These are phyloP conservation scores for Torulaspora microellipsoides DNA, from an alignment of 805 yeast genomes.

Conservation along the genomic window DNA sequence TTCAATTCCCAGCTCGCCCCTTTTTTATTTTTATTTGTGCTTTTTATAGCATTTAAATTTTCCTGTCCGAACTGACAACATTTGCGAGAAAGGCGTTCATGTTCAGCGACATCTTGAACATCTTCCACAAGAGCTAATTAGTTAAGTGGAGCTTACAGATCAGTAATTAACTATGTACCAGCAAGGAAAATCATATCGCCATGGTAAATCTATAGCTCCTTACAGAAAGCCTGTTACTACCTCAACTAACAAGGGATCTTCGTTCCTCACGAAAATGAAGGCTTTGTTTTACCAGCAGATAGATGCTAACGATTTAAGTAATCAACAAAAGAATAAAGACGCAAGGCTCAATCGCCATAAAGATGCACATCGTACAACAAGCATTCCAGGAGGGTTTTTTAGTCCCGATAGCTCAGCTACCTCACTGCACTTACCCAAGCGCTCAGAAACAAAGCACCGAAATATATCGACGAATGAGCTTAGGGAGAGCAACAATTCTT, in stretches of 20 bases:
- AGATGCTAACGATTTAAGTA: neutral
- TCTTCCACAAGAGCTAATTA: too few relatives aligned
- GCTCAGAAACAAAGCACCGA: neutral
- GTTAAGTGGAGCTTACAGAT: too few relatives aligned
- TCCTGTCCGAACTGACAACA: too few relatives aligned
- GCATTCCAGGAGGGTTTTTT: slow-evolving; percentile 31
- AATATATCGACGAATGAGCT: neutral
- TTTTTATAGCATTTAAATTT: neutral
- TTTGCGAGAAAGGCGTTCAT: too few relatives aligned
- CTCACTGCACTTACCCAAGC: slow-evolving; percentile 5
- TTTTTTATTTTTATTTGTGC: slow-evolving; percentile 6
- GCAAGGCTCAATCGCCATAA: neutral
- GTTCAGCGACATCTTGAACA: too few relatives aligned
- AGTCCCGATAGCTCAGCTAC: slow-evolving; percentile 10
- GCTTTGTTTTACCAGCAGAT: slow-evolving; percentile 3
- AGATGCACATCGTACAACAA: neutral
- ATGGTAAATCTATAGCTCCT: slow-evolving; percentile 16
- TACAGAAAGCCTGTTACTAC: slow-evolving; percentile 13
- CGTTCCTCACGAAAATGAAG: slow-evolving; percentile 9
- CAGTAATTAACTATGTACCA: slow-evolving; percentile 6
- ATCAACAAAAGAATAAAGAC: neutral
- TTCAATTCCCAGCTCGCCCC: slow-evolving; percentile 47
- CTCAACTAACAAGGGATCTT: slow-evolving; percentile 6
- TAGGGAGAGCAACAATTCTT: slow-evolving; percentile 8
- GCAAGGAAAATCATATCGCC: slow-evolving; percentile 8